Evolutionary conservation across 371 early-diverging fungal genomes (phyloP), one percentile per base, ranked within the genome.

Genomic region (Mucor piriformis): DNA sequence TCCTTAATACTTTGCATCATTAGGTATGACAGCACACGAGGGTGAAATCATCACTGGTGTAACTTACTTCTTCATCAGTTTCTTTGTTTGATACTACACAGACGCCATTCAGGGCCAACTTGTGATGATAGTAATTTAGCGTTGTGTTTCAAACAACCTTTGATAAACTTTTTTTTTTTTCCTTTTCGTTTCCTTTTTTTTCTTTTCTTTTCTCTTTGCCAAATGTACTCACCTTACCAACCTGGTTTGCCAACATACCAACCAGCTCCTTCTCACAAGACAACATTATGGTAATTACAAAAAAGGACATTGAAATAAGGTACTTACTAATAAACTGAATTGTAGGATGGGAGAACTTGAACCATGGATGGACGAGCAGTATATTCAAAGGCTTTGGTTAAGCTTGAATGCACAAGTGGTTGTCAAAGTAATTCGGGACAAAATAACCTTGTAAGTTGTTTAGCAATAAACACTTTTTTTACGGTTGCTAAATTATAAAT

Each of bases 381-480:
- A 76, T 64, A 77, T 92, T 53, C 72, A 82, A 23, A 79, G 83
- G 61, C 52, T 86, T 8, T 92, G 91, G 92, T 84, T 73, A 20
- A 71, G 65, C 37, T 47, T 85, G 23, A 88, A 88, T 29, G 85
- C 88, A 60, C 53, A 67, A 34, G 91, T 90, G 6, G 70, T 82
- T 6, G 93, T 93, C 35, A 95, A 95, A 74, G 85, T 91, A 72
- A 92, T 95, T 74, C 82, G 90, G 29, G 92, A 95, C 70, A 89
- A 88, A 57, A 44, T 76, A 49, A 84, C 91, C 21, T 84, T 87
- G 91, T 84, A 79, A 61, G 35, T 37, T 32, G 25, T 23, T 6
- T 23, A 24, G 11, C 16, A n/a, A 35, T 18, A 51, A 24, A 15
- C 12, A 13, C 23, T 6, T 54, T 56, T 27, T 50, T 6, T 16